Base-by-base conservation (phyloP, 2,329 filamentous ascomycete genomes). In the Cytospora mali region DNA sequence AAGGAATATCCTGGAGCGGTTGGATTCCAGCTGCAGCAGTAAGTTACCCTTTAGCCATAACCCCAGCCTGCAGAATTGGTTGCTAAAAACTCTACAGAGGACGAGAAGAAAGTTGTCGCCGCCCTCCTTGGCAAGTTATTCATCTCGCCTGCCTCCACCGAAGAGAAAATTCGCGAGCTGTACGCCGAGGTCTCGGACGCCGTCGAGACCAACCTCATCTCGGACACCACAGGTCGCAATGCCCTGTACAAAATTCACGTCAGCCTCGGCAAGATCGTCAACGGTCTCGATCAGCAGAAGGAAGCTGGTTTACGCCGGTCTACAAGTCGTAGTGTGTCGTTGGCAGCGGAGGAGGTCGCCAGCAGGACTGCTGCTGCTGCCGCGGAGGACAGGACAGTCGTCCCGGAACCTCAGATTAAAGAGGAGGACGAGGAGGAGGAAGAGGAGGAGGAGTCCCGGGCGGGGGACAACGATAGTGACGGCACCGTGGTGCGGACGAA, bases 91-190 rank as follows among this genome's bases (percentile, higher is more conserved):
- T 58, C 71, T 78, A 73, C 71, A 89, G 89, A 91, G 73, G 93
- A 97, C 67, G 93, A 97, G 75, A 92, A 91, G 77, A 97, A 96
- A 74, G 83, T 89, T 1, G 79, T 95, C 11, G 87, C 91, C 29
- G 84, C 88, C 0, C 84, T 97, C 54, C 83, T 98, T 1, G 87
- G 87, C 67, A 98, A 97, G 75, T 80, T 97, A 2, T 87, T 93
- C 72, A 83, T 98, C 54, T 88, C 89, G 1, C 84, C 91, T 0
- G 80, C 88, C 1, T 87, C 87, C 0, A 80, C 81, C 0, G 81
- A 86, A 65, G 79, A 83, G 25, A 85, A 84, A 69, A 77, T 88
- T 64, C 78, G 84, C 66, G 79, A 82, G 46, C 71, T 86, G 39
- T 87, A 88, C 73, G 78, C 81, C 33, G 80, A 85, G 53, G 77